Base-by-base conservation (phyloP, 2,329 filamentous ascomycete species). In the Fusarium oxysporum region DNA sequence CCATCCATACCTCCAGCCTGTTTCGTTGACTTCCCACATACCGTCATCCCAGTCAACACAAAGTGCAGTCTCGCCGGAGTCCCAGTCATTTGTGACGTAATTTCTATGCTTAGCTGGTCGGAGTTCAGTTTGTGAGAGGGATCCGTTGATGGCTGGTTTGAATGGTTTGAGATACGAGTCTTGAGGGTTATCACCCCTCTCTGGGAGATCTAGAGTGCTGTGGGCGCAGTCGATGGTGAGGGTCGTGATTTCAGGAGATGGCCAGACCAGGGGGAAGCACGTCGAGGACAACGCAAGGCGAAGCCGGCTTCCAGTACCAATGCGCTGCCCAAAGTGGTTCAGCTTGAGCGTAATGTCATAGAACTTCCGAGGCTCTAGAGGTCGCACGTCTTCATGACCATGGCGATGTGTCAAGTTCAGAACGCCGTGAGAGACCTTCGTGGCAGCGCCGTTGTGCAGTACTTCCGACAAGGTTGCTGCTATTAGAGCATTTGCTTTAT, bases 231-330 rank as follows among this genome's bases (percentile, higher is more conserved):
- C 40, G 2, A 63, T n/a, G 0, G 47, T 55, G 5, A 65, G 47
- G 2, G 30, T 63, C 1, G 62, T 65, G 10, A 30, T 16, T 19
- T 63, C 35, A 5, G 62, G 58, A 19, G 62, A 65, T 21, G 62
- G 58, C 62, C 62, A 65, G 16, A 63, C 47, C 21, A 65, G 23
- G 19, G 62, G 62, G 28, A 65, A 65, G 23, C 63, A 65, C 3
- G 62, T 55, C 0, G 62, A 55, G 1, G 62, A 65, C 5, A 65
- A 4, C 2, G 62, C 62, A 35, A 65, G 35, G 1, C 62, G 62
- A 6, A 65, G 28, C 1, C 58, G 58, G 13, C 58, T 63, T 14
- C 62, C 40, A n/a, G 21, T 1, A 10, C 62, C 41, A 10, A 65
- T 63, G 1, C 58, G n/a, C 7, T 65, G 47, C 0, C 62, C 62